These are phyloP conservation scores for Myochromella boudieri DNA, from an alignment of 768 basidiomycete species.

Conservation along the genomic window DNA sequence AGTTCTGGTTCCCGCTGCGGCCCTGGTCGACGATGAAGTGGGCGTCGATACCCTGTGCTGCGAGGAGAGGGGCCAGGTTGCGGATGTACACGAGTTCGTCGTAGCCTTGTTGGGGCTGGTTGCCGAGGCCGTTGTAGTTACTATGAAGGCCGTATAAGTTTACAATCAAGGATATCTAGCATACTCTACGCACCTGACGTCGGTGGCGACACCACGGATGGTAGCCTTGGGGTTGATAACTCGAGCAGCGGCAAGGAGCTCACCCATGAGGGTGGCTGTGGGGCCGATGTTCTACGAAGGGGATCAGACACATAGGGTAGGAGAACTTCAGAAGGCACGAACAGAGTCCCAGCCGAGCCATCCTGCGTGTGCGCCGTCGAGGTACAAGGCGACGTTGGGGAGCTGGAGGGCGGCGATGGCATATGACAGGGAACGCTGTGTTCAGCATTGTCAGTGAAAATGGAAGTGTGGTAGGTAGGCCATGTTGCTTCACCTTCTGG, in stretches of 20 bases:
- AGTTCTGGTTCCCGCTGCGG: conserved; percentile 25
- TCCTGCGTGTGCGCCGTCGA: conserved; percentile 33
- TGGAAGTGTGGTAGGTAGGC: too few species aligned
- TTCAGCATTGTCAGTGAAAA: too few species aligned
- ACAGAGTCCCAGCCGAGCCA: conserved; percentile 32
- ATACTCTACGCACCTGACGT: conserved; percentile 20
- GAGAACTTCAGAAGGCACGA: neutral
- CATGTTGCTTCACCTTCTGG: too few species aligned
- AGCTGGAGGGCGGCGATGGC: conserved; percentile 28
- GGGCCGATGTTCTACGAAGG: conserved; percentile 24
- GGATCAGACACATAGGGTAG: neutral
- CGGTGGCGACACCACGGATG: conserved; percentile 30
- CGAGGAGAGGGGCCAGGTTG: conserved; percentile 28
- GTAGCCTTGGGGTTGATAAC: conserved; percentile 23
- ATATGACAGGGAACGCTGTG: conserved; percentile 18
- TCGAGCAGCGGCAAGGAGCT: conserved; percentile 26
- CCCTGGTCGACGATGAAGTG: conserved; percentile 39
- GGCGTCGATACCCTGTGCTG: conserved; percentile 27
- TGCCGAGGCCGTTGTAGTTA: conserved; percentile 34
- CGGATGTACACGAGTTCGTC: conserved; percentile 32
- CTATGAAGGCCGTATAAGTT: neutral
- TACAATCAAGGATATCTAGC: neutral
- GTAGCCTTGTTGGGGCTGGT: conserved; percentile 25
- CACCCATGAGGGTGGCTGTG: conserved; percentile 27
- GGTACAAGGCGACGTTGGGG: conserved; percentile 27